phyloP scores from a whole-genome alignment of 2,329 filamentous ascomycete genomes.

The Ophiosphaerella herpotricha region DNA sequence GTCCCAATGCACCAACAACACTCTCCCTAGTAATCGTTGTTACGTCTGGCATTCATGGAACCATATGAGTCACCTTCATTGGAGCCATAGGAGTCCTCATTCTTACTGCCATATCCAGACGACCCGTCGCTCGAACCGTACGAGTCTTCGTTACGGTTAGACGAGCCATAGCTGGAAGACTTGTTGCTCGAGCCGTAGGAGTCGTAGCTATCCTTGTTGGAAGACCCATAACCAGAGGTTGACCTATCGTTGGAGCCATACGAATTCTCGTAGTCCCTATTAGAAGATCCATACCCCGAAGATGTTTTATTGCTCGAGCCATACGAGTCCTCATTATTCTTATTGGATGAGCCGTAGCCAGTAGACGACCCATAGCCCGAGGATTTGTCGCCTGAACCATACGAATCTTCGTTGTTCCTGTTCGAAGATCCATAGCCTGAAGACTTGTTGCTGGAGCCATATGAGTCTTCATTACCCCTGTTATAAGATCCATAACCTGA shows the following conservation, averaged over 20 bases:
- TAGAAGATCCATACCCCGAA: not conserved
- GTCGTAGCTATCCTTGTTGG: constrained; percentile 4
- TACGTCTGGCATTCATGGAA: not conserved
- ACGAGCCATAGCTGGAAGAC: constrained; percentile 2
- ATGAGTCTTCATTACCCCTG: constrained; percentile 10
- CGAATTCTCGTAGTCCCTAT: not conserved
- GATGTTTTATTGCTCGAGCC: constrained; percentile 1
- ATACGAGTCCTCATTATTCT: constrained; percentile 1
- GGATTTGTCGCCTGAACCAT: constrained; percentile 14
- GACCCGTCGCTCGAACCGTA: constrained; percentile 5
- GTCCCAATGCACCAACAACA: too few species aligned
- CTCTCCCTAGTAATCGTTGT: too few species aligned
- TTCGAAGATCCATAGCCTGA: constrained; percentile 8
- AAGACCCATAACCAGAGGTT: constrained; percentile 1
- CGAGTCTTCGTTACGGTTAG: constrained; percentile 1
- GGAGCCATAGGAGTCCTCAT: constrained; percentile 4
- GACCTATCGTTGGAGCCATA: constrained; percentile 3
- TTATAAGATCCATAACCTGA: constrained; percentile 7
- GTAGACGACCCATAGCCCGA: too few species aligned
- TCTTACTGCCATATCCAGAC: constrained; percentile 8
- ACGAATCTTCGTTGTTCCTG: constrained; percentile 10
- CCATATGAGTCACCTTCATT: not conserved
- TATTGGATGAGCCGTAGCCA: constrained; percentile 1
- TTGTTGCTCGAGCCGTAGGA: constrained; percentile 8
- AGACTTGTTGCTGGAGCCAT: constrained; percentile 12